Conservation (phyloP, 768 basidiomycete species). For the Cyclocybe aegerita region DNA sequence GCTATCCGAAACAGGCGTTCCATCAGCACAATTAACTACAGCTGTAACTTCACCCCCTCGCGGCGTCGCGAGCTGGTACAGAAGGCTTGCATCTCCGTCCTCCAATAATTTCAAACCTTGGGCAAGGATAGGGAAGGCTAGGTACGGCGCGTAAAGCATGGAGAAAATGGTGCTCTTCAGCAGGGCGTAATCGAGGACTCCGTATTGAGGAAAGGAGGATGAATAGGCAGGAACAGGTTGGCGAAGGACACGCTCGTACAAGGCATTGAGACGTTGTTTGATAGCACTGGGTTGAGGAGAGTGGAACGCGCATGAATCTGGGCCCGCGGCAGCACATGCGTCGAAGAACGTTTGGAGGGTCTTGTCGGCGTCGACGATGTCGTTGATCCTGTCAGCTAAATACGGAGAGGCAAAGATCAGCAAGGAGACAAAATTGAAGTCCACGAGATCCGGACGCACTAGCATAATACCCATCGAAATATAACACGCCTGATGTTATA, state of each 20-base stretch:
- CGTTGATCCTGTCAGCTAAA: slow-evolving; percentile 33
- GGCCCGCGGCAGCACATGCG: slow-evolving; percentile 35
- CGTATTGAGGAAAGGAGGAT: slow-evolving; percentile 19
- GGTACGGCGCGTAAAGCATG: slow-evolving; percentile 32
- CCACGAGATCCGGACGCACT: too few species aligned
- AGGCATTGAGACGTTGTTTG: background rate
- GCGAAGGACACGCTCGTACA: slow-evolving; percentile 28
- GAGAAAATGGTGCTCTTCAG: slow-evolving; percentile 31
- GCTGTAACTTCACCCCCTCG: background rate
- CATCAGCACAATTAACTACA: background rate
- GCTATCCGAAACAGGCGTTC: background rate
- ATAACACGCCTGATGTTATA: too few species aligned
- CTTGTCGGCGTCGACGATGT: slow-evolving; percentile 37
- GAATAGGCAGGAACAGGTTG: slow-evolving; percentile 33
- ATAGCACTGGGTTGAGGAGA: slow-evolving; percentile 19
- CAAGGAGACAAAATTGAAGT: background rate
- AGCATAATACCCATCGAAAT: too few species aligned
- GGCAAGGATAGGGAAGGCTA: slow-evolving; percentile 29
- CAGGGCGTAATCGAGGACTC: slow-evolving; percentile 33
- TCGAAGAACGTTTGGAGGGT: slow-evolving; percentile 32
- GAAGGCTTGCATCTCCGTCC: slow-evolving; percentile 22
- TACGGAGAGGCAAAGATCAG: background rate
- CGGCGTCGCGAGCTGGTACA: background rate
- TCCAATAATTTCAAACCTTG: slow-evolving; percentile 32
- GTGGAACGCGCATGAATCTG: slow-evolving; percentile 31